Base-by-base conservation (phyloP, 192 early-diverging fungal species). In the Chytriomyces hyalinus region DNA sequence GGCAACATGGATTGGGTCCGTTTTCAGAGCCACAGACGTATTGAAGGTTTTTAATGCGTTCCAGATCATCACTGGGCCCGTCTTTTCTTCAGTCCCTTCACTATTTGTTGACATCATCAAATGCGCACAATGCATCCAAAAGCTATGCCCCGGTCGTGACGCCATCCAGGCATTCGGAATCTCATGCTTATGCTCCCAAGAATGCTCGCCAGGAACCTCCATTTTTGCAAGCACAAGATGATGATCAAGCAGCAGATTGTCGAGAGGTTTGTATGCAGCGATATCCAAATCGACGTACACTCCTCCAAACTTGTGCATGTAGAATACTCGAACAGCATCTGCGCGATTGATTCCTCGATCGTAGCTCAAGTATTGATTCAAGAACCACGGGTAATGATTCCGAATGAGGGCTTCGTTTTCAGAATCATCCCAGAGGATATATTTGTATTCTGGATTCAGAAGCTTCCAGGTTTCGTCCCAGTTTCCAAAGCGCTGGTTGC, bases 131-230 rank as follows among this genome's bases (percentile, higher is more conserved):
- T 66, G 57, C 67, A 84, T 61, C 82, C 83, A 84, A 22, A 84
- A 84, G 7, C 80, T 44, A 61, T 84, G 83, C 0, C 82, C 83
- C 43, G 82, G 82, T 20, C 50, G 66, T 48, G 70, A 69, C 17
- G 82, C 83, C 83, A 84, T 78, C 74, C 73, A 84, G 51, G 82
- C 83, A 67, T 84, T 84, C 6, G 83, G 83, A 26, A 84, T 65
- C 49, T 69, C 22, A 64, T 84, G 53, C 22, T 28, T 45, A 17
- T 63, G 17, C 1, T 63, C 57, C 28, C 26, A 73, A 11, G 17
- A n/a, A n/a, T 60, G 10, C 20, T 9, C n/a, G 8, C 44, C 59
- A 6, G 47, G 49, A 24, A 62, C 45, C 61, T 26, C 17, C 71
- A 73, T 73, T 10, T 11, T 8, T 7, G 43, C 71, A 45, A 73